Conservation (phyloP, 163 green algal genomes). For the Chlamydomonas reinhardtii region DNA sequence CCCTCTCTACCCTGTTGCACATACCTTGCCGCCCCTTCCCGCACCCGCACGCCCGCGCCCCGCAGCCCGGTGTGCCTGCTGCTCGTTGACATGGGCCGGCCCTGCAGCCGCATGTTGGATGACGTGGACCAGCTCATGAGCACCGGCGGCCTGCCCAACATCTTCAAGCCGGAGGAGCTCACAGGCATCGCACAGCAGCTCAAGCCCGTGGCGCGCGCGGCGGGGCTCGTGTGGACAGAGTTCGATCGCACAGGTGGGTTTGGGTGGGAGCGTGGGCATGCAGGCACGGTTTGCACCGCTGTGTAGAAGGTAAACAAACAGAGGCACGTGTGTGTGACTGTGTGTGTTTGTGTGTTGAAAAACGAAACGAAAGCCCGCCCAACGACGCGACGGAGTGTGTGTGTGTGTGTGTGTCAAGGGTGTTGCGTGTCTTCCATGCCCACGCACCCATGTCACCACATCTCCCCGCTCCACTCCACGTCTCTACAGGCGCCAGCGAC, state of each 20-base stretch:
- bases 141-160: constrained; percentile 55
- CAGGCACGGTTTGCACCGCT: too few species aligned
- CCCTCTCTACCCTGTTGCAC: not conserved
- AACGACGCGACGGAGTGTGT: too few species aligned
- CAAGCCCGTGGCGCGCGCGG: constrained; percentile 52
- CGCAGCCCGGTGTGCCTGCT: constrained; percentile 49
- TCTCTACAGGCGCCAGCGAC: constrained; percentile 51
- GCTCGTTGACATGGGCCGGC: constrained; percentile 52
- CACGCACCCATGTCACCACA: too few species aligned
- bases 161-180: constrained; percentile 57
- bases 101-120: constrained; percentile 55
- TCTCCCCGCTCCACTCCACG: too few species aligned
- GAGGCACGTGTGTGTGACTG: too few species aligned
- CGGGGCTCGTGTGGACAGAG: constrained; percentile 51
- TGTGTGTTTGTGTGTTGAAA: too few species aligned
- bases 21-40: not conserved
- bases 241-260: constrained; percentile 48
- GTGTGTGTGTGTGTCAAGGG: too few species aligned
- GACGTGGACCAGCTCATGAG: constrained; percentile 54
- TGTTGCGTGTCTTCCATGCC: too few species aligned
- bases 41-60: not conserved
- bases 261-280: too few species aligned
- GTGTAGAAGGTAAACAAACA: too few species aligned
- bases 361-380: too few species aligned
- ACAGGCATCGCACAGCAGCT: constrained; percentile 50